Conservation (phyloP, 768 basidiomycete genomes). For the Chiua virens region DNA sequence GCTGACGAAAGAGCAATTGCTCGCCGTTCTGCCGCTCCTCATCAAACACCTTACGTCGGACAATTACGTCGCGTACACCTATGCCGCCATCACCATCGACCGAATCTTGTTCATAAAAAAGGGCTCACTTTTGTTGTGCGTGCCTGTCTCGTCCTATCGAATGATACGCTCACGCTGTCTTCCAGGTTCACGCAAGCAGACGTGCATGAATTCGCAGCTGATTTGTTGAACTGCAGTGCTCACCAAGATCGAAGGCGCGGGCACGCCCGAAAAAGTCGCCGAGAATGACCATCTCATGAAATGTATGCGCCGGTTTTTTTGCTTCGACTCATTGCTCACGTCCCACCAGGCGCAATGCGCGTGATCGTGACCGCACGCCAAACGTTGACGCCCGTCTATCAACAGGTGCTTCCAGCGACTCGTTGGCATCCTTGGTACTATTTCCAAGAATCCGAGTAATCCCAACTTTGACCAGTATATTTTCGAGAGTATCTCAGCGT, state of each 20-base stretch:
- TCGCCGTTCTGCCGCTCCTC: constrained; percentile 86
- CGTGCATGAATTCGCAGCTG: constrained; percentile 77
- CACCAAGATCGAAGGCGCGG: constrained; percentile 72
- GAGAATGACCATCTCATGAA: constrained; percentile 99
- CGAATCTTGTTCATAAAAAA: constrained; percentile 90
- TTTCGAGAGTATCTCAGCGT: constrained; percentile 93
- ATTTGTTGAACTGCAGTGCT: constrained; percentile 72
- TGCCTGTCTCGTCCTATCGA: constrained; percentile 3
- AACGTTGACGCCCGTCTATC: constrained; percentile 66
- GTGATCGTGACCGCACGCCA: constrained; percentile 89
- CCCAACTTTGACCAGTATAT: constrained; percentile 97
- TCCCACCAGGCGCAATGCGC: constrained; percentile 79
- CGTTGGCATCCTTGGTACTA: constrained; percentile 79
- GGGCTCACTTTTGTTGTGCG: constrained; percentile 70
- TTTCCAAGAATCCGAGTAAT: constrained; percentile 96
- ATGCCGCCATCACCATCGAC: constrained; percentile 98
- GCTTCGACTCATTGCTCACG: constrained; percentile 1
- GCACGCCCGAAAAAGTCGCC: constrained; percentile 87
- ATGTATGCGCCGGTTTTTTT: constrained; percentile 51
- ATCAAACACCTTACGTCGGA: constrained; percentile 76
- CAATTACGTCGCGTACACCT: constrained; percentile 93
- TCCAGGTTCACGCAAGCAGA: constrained; percentile 84
- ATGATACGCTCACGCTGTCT: not conserved
- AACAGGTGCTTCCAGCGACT: constrained; percentile 68
- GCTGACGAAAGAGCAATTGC: constrained; percentile 92